phyloP scores from a whole-genome alignment of 495 filamentous ascomycete genomes.

The Talaromyces nanjingensis region DNA sequence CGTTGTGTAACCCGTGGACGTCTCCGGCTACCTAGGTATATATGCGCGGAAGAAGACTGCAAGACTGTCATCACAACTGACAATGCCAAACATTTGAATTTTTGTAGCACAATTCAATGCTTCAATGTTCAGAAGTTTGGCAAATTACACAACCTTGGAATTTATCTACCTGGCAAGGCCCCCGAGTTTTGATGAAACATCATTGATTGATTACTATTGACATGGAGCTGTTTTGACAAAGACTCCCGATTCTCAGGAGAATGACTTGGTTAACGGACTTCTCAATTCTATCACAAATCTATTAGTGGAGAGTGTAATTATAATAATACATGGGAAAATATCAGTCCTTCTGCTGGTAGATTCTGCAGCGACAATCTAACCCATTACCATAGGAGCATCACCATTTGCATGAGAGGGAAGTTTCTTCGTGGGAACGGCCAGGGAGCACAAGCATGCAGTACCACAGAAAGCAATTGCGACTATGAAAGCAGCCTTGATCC shows the following conservation, averaged over 20 bases:
- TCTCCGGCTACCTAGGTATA: neutral
- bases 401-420: neutral
- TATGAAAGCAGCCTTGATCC: conserved; percentile 30
- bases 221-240: neutral
- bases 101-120: neutral
- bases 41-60: neutral
- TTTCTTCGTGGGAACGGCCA: neutral
- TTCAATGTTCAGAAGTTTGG: neutral
- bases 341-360: neutral
- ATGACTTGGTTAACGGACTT: too few relatives aligned
- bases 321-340: neutral
- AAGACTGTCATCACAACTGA: neutral
- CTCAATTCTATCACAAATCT: neutral
- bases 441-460: neutral
- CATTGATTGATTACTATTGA: too few relatives aligned
- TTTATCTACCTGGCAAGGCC: neutral
- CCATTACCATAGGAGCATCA: neutral
- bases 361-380: neutral
- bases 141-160: neutral
- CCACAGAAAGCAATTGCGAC: neutral
- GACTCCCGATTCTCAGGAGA: neutral
- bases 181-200: too few relatives aligned
- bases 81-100: neutral
- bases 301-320: neutral
- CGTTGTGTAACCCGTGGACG: neutral